Evolutionary conservation across 2,329 filamentous ascomycete genomes (phyloP).

Genomic region (Diplodia scrobiculata): DNA sequence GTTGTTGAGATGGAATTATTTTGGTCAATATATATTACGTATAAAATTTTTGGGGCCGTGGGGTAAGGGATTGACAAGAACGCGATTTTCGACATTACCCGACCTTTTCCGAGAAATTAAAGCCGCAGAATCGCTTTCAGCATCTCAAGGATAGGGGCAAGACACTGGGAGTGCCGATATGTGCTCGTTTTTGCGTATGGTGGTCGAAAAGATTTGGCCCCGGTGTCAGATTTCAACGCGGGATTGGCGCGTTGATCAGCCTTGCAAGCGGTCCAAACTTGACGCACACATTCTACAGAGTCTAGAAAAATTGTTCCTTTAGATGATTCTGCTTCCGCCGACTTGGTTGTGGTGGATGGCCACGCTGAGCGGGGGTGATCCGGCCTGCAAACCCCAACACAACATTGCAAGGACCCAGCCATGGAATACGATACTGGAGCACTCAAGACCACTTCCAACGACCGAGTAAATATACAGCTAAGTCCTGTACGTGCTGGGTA

Average conservation of each 20-base stretch:
- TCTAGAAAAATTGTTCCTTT: too few relatives aligned
- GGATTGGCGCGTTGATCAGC: not conserved
- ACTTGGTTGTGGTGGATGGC: too few relatives aligned
- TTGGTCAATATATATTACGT: not conserved
- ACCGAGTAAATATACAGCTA: too few relatives aligned
- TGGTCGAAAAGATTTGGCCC: not conserved
- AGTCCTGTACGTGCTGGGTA: too few relatives aligned
- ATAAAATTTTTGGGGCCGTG: not conserved
- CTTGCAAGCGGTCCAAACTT: too few relatives aligned
- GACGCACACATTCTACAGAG: too few relatives aligned
- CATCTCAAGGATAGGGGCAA: not conserved
- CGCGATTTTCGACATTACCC: not conserved
- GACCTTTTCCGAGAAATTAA: not conserved
- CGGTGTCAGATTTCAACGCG: not conserved
- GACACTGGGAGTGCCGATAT: not conserved
- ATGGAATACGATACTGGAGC: too few relatives aligned
- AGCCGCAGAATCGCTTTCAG: not conserved
- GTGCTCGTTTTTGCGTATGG: not conserved
- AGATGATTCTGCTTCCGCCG: too few relatives aligned
- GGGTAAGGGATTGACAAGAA: not conserved
- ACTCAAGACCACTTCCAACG: too few relatives aligned
- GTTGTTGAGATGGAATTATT: accelerated
- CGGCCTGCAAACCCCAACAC: too few relatives aligned
- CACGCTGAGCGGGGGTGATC: too few relatives aligned
- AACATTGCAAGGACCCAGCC: too few relatives aligned